Base-by-base conservation (phyloP, 169 alveolate genomes). In the Plasmodium billcollinsi region DNA sequence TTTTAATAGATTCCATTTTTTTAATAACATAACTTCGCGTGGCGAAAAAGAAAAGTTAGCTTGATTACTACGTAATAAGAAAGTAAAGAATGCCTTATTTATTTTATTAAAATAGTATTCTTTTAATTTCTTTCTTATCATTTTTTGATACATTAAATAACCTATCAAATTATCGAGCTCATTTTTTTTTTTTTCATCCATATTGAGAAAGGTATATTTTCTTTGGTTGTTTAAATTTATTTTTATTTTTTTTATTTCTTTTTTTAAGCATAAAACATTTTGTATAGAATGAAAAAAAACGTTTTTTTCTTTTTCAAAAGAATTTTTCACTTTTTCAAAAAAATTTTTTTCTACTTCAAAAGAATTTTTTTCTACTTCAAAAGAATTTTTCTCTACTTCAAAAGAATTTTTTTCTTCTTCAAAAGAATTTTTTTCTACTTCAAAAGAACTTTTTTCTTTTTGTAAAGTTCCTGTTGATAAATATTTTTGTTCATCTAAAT, bases 81-180 rank as follows among this genome's bases (percentile, higher is more conserved):
- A 78, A n/a, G 89, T 78, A 33, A 78, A 78, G 45, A 78, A 20
- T 2, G 78, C 75, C 49, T 63, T 78, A 47, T 78, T 67, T 65
- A 78, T 78, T 70, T 66, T 78, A 5, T 78, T 56, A 50, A 78
- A 78, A 45, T 78, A 78, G 26, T 66, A 56, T 54, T 78, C 56
- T 59, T 78, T 78, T 66, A 78, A 59, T 59, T 66, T 66, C 18
- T 65, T 66, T 65, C 89, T 78, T 18, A 78, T 56, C 29, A 14
- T 33, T 24, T 78, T 78, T 26, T 78, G 89, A 18, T 78, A 67
- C 18, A n/a, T 50, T 50, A 78, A 78, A 66, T 78, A 78, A 9
- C 47, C 61, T 58, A 78, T 78, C 49, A 78, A 59, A 18, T 78
- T 66, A 15, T 49, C 26, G 49, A 78, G 67, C 18, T 78, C 89